Percentiles rank a stretch among this genome's conserved stretches.
phyloP scores from a whole-genome alignment of 108 stramenopile genomes.

The Mayamaea pseudoterrestris region DNA sequence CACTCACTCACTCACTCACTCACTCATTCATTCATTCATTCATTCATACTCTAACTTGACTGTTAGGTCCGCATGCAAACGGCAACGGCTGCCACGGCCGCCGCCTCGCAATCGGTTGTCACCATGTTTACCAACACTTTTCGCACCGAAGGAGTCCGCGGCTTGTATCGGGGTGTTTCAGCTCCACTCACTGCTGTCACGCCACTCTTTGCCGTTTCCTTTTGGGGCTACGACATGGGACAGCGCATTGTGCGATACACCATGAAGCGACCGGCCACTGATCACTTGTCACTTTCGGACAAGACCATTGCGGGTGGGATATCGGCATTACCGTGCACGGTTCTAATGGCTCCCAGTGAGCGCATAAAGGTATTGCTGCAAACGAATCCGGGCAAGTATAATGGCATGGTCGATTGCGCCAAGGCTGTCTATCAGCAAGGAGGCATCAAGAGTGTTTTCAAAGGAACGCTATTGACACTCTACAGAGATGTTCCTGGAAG shows the following conservation, averaged over 20 bases:
- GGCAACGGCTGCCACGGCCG: slow-evolving; percentile 25
- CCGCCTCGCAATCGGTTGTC: slow-evolving; percentile 29
- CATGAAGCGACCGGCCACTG: slow-evolving; percentile 1
- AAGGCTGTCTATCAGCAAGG: slow-evolving; percentile 39
- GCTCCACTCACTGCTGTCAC: slow-evolving; percentile 67
- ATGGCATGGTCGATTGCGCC: slow-evolving; percentile 67
- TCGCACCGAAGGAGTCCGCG: slow-evolving; percentile 40
- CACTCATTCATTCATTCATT: too few species aligned
- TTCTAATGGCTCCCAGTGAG: slow-evolving; percentile 73
- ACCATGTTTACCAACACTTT: slow-evolving; percentile 57
- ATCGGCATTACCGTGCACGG: slow-evolving; percentile 60
- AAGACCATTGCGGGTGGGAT: slow-evolving; percentile 63
- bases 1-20: too few species aligned
- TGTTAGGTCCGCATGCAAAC: slow-evolving; percentile 77
- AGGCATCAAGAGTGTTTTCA: slow-evolving; percentile 56
- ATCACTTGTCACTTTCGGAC: slow-evolving; percentile 23
- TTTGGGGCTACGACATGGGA: slow-evolving; percentile 87
- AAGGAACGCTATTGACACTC: slow-evolving; percentile 62
- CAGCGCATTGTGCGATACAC: slow-evolving; percentile 26
- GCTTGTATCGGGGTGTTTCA: slow-evolving; percentile 74
- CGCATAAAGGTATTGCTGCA: slow-evolving; percentile 83
- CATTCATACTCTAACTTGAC: too few species aligned
- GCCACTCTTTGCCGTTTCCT: slow-evolving; percentile 72
- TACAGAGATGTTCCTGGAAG: slow-evolving; percentile 72
- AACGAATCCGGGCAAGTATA: slow-evolving; percentile 30